These are phyloP conservation scores for Fraxinus quadrangulata DNA, from an alignment of 257 asterid genomes.

Conservation along the genomic window DNA sequence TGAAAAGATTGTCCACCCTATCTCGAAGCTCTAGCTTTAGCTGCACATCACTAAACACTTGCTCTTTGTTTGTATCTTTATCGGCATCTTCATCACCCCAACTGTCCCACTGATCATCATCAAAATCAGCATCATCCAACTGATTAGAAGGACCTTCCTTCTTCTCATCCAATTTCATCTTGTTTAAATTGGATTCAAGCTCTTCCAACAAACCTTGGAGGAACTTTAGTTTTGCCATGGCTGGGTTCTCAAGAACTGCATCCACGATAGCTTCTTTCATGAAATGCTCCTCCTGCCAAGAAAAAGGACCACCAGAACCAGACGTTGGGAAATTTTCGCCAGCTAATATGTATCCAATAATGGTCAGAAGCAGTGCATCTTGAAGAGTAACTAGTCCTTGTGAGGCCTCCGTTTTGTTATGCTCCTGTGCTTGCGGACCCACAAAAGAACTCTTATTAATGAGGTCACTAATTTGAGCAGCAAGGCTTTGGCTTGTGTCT, in stretches of 20 bases:
- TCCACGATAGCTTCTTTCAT: constrained; percentile 95
- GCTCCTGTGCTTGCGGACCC: constrained; percentile 47
- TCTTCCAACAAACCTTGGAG: constrained; percentile 72
- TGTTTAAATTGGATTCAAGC: constrained; percentile 53
- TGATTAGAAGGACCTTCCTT: constrained; percentile 45
- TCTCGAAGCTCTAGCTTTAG: constrained; percentile 86
- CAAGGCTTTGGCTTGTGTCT: constrained; percentile 93
- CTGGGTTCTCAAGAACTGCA: constrained; percentile 84
- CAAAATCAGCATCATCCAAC: constrained; percentile 52
- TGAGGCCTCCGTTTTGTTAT: constrained; percentile 36
- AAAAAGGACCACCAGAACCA: constrained; percentile 87
- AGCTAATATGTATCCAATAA: constrained; percentile 81
- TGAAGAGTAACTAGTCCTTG: constrained; percentile 68
- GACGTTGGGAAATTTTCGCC: constrained; percentile 94
- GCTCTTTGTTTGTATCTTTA: constrained; percentile 54
- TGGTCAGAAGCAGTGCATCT: constrained; percentile 79
- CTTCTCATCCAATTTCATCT: constrained; percentile 43
- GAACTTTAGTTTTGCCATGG: constrained; percentile 60
- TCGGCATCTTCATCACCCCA: constrained; percentile 80
- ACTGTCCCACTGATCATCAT: constrained; percentile 87
- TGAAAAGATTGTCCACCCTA: constrained; percentile 87
- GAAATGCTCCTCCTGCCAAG: constrained; percentile 99
- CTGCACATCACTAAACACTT: constrained; percentile 74
- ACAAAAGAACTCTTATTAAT: constrained; percentile 75
- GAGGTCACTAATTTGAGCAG: constrained; percentile 95